A percentile compares a stretch with the other conserved stretches of the same genome.
phyloP scores from a whole-genome alignment of 495 filamentous ascomycete species.

The Tuber microsphaerosporum region DNA sequence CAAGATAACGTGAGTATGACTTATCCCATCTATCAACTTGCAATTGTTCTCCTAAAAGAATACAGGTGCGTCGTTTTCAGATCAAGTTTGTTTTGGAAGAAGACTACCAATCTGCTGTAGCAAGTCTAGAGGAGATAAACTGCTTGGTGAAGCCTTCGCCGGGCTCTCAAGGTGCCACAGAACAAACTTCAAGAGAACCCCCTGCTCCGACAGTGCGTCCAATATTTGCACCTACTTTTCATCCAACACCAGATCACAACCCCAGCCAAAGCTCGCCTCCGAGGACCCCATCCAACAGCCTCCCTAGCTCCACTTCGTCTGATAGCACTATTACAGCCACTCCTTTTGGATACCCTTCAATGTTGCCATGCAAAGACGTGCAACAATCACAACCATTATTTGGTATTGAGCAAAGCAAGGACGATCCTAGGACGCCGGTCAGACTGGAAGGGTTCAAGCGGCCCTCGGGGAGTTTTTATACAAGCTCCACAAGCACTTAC shows the following conservation, averaged over 20 bases:
- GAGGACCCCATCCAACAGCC: slow-evolving; percentile 18
- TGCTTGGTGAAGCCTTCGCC: slow-evolving; percentile 37
- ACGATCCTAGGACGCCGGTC: neutral
- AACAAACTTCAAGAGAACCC: slow-evolving; percentile 14
- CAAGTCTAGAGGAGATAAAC: slow-evolving; percentile 40
- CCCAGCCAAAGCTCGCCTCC: slow-evolving; percentile 21
- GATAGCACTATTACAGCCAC: neutral
- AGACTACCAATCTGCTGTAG: slow-evolving; percentile 42
- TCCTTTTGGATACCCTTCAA: neutral
- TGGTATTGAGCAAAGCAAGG: neutral
- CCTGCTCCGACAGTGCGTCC: neutral
- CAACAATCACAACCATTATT: neutral
- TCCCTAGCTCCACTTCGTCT: slow-evolving; percentile 11
- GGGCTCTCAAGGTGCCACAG: slow-evolving; percentile 10
- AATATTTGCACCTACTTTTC: neutral
- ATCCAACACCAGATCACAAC: slow-evolving; percentile 6
- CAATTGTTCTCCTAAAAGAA: neutral
- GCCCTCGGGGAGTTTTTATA: neutral
- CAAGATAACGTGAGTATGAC: slow-evolving; percentile 33
- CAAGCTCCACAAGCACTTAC: neutral
- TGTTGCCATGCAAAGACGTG: neutral
- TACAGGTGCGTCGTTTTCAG: slow-evolving; percentile 47
- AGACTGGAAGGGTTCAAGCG: neutral
- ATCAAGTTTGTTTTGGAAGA: slow-evolving; percentile 43
- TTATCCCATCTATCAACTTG: neutral